Evolutionary conservation across 768 basidiomycete species (phyloP), one percentile per base, ranked within the genome.

Genomic region (Rhodotorula babjevae): DNA sequence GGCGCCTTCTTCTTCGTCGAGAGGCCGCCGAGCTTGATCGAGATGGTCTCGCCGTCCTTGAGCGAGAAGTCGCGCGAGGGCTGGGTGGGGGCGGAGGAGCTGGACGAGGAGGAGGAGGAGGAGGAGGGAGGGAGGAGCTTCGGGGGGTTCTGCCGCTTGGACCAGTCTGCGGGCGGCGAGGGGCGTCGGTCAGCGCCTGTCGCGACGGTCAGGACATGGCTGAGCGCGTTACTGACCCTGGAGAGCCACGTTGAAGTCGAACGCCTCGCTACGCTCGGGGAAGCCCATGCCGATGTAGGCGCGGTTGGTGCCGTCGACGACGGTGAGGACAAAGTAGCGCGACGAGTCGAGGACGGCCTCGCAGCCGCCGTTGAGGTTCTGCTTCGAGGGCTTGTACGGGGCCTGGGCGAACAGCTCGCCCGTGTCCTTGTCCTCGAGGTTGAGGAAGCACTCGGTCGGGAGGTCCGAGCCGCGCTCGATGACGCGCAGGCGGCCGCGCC

Each of bases 251-350:
- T 79, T 77, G 58, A 77, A 78, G 65, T 79, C 79, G 61, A 79
- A 79, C 9, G 61, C 40, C 60, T 77, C 77, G 25, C 67, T 69
- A 1, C 79, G 76, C 62, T 79, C 79, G 29, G 72, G 73, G 66
- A 79, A 79, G 31, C 78, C 78, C 76, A 79, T 78, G 14, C 78
- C 78, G 47, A 79, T 46, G 66, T 76, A 79, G 14, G 77, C 75
- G 52, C 66, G 74, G 29, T 70, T 61, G 12, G 65, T 61, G 33
- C 60, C 44, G 52, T 79, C 78, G 40, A 77, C 76, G 36, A 79
- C 74, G 47, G 75, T 77, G 21, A 79, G 49, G 47, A 79, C 78
- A 59, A 79, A 79, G 71, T 75, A 77, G 10, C 76, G 57, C 0
- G 25, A 31, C 29, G 65, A 67, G 55, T 77, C 76, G 40, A 77